Base-by-base conservation (phyloP, 495 filamentous ascomycete species). In the Cladorrhinum samala region DNA sequence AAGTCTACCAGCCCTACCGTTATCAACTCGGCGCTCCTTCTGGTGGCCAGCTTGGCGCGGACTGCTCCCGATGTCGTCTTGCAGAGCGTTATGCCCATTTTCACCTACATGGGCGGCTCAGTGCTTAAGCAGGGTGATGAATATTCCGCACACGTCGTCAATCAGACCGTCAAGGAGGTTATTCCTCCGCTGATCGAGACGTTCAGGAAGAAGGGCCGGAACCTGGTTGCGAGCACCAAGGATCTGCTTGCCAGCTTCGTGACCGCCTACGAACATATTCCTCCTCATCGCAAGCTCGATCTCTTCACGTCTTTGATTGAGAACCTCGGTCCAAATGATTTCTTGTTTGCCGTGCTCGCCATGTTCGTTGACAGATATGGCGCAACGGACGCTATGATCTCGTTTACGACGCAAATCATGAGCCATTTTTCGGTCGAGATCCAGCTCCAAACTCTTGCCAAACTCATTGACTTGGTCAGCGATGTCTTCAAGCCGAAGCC, bases 61-160 rank as follows among this genome's bases (percentile, higher is more conserved):
- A 86, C 89, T 59, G 86, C 86, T 0, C 93, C 93, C 1, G 89
- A 96, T 61, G 69, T 90, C 19, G 87, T 98, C 9, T 77, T 97
- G 47, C 91, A 98, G 64, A 95, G 88, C 54, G 87, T 98, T 47
- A 97, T 98, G 93, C 94, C 94, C 5, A 91, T 98, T 33, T 98
- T 98, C 70, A 96, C 93, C 0, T 96, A 96, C 68, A 95, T 96
- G 88, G 87, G 90, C 36, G 83, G 84, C 24, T 92, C 86, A 21
- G 83, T 95, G 9, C 78, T 98, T 18, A 82, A 86, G 25, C 90
- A 94, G 70, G 85, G 89, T 55, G 93, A 98, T 61, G 91, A 96
- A 38, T 96, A 93, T 69, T 97, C 93, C 4, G 90, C 89, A 3
- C 85, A 94, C 61, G 91, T 97, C 21, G 89, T 96, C 54, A 87